Conservation (phyloP, 257 asterid genomes). For the Verbena officinalis region DNA sequence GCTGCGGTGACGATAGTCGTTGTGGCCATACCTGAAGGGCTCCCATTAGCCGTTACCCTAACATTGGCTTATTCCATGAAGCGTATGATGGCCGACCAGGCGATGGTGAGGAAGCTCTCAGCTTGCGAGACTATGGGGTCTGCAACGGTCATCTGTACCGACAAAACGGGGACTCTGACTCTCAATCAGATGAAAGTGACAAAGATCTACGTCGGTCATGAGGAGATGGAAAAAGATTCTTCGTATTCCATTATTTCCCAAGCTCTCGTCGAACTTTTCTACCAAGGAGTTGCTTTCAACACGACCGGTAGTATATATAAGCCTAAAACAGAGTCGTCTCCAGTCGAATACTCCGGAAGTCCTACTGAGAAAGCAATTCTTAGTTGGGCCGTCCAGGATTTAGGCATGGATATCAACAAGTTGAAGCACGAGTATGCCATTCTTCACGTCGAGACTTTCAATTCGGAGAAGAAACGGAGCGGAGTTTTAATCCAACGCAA, state of each 20-base stretch:
- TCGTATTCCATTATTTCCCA: constrained; percentile 20
- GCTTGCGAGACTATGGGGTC: constrained; percentile 73
- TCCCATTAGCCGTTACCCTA: constrained; percentile 60
- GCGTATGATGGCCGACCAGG: constrained; percentile 59
- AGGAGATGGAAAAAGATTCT: constrained; percentile 23
- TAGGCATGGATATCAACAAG: constrained; percentile 40
- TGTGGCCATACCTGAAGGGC: constrained; percentile 70
- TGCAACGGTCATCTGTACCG: constrained; percentile 69
- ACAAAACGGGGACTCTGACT: constrained; percentile 60
- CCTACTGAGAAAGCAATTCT: constrained; percentile 57
- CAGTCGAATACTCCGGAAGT: constrained; percentile 42
- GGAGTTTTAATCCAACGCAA: constrained; percentile 40
- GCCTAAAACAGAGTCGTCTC: constrained; percentile 36
- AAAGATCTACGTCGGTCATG: constrained; percentile 39
- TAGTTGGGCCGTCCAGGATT: constrained; percentile 48
- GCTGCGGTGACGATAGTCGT: constrained; percentile 60
- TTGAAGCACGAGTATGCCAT: constrained; percentile 39
- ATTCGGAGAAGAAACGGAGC: constrained; percentile 44
- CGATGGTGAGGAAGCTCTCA: constrained; percentile 67
- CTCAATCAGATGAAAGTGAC: constrained; percentile 53
- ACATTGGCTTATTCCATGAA: constrained; percentile 63
- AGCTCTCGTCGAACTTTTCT: constrained; percentile 41
- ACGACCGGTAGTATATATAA: constrained; percentile 45
- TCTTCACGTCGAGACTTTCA: constrained; percentile 45
- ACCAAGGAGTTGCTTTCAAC: constrained; percentile 47